Evolutionary conservation across 768 basidiomycete genomes (phyloP).

Genomic region (Leccinum broughii): DNA sequence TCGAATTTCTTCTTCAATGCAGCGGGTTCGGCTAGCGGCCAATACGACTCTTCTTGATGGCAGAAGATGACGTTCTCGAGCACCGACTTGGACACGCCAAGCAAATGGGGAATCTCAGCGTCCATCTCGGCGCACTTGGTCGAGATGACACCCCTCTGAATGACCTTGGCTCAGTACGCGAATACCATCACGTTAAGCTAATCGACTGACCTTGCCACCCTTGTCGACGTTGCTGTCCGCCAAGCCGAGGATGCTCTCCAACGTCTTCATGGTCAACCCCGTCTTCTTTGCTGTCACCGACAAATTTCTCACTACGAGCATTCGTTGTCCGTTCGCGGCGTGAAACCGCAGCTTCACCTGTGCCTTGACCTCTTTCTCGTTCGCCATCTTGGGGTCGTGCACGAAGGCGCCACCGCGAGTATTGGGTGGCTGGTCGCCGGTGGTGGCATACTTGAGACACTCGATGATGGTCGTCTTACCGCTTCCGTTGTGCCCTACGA

Average conservation of each 20-base stretch:
- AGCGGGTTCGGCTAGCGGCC: slow-evolving; percentile 92
- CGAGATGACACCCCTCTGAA: slow-evolving; percentile 83
- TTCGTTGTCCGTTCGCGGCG: slow-evolving; percentile 85
- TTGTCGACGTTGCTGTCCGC: slow-evolving; percentile 66
- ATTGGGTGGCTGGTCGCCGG: slow-evolving; percentile 96
- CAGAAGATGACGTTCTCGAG: slow-evolving; percentile 99
- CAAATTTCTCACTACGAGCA: slow-evolving; percentile 88
- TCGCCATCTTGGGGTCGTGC: slow-evolving; percentile 99
- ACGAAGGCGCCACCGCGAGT: slow-evolving; percentile 98
- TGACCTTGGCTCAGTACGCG: neutral
- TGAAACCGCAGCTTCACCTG: slow-evolving; percentile 94
- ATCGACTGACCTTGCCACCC: slow-evolving; percentile 66
- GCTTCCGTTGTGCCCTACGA: slow-evolving; percentile 97
- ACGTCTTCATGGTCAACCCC: slow-evolving; percentile 93
- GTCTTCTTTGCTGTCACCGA: slow-evolving; percentile 94
- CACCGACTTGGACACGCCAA: slow-evolving; percentile 97
- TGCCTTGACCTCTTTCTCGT: slow-evolving; percentile 98
- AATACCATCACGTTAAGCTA: no score
- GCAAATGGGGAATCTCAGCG: slow-evolving; percentile 84
- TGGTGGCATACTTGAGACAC: slow-evolving; percentile 98
- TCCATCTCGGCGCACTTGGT: slow-evolving; percentile 99
- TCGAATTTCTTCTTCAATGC: slow-evolving; percentile 98
- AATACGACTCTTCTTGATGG: slow-evolving; percentile 98
- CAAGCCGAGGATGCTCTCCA: slow-evolving; percentile 85
- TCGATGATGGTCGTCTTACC: slow-evolving; percentile 99